Conservation (phyloP, 1,139 yeast genomes). For the Candida sp. region DNA sequence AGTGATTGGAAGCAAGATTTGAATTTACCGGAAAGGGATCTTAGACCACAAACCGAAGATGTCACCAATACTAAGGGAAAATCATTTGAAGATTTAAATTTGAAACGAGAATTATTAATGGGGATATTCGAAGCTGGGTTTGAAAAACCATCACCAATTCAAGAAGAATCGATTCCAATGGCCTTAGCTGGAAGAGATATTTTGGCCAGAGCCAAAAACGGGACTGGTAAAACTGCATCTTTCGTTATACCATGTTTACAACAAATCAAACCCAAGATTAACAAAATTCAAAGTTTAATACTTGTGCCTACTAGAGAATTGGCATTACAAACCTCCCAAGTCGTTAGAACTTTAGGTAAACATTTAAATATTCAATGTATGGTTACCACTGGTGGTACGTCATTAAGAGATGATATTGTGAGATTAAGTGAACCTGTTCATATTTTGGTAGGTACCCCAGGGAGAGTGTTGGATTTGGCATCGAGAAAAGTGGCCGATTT, state of each 20-base stretch:
- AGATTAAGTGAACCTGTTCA: conserved; percentile 93
- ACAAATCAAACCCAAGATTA: conserved; percentile 75
- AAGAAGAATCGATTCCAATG: conserved; percentile 95
- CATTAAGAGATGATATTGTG: conserved; percentile 88
- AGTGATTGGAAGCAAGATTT: conserved; percentile 69
- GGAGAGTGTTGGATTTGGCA: conserved; percentile 94
- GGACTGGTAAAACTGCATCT: conserved; percentile 98
- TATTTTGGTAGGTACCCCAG: conserved; percentile 91
- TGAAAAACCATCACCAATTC: conserved; percentile 97
- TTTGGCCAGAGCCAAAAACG: conserved; percentile 97
- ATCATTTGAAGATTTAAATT: conserved; percentile 86
- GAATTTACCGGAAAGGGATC: conserved; percentile 78
- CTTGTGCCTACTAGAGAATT: conserved; percentile 94
- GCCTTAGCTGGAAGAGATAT: conserved; percentile 96
- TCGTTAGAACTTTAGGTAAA: conserved; percentile 94
- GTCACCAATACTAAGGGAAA: conserved; percentile 89
- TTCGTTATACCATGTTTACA: conserved; percentile 87
- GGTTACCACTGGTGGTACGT: conserved; percentile 99
- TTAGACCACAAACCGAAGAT: conserved; percentile 96
- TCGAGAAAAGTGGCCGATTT: conserved; percentile 85
- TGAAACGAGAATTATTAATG: conserved; percentile 92
- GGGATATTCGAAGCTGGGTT: conserved; percentile 99
- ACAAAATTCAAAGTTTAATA: conserved; percentile 85
- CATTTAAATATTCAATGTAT: conserved; percentile 90
- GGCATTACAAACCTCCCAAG: conserved; percentile 97